Evolutionary conservation across 345 rosid genomes (phyloP), one percentile per base, ranked within the genome.

Genomic region (Citrus trifoliata): DNA sequence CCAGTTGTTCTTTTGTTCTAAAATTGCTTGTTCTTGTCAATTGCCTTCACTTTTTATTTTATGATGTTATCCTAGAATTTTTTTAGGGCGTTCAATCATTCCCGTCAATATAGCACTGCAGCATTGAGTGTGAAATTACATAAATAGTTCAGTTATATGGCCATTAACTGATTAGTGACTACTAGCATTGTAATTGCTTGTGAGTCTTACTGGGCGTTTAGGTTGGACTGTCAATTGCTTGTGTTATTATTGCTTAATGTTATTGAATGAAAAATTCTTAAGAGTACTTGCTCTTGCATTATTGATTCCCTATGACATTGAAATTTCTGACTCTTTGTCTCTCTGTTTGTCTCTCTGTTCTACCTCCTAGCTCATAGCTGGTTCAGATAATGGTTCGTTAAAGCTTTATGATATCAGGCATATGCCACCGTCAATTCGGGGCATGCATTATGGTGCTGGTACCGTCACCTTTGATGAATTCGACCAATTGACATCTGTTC

Each of bases 301-400:
- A 0, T 65, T 24, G 7, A 21, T 53, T 10, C 62, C 48, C 8
- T 25, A 51, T 76, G 32, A 66, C 46, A 19, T 74, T 76, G 71
- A 42, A 76, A 65, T 48, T 37, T 32, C 71, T 51, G 68, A 74
- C 78, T 76, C 71, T 51, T 1, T 46, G 21, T 42, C 63, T 65
- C 35, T 46, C 18, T 46, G 51, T 46, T 19, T 27, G 9, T 13
- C 32, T 33, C 64, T 84, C 9, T n/a, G 51, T 70, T 70, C 19
- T 81, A 19, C 56, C 70, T 80, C 71, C 76, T 91, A 95, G 99
- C 92, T 93, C 79, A 89, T 95, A 82, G 96, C 99, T 59, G 99
- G 99, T 74, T 95, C 99, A 67, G 99, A 90, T 81, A 90, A 92
- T 73, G 99, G 99, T 48, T 90, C 97, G n/a, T 58, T 95, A 80